A percentile compares a stretch with the other conserved stretches of the same genome.
phyloP scores from a whole-genome alignment of 108 stramenopile genomes.

The Epipyxis sp. region DNA sequence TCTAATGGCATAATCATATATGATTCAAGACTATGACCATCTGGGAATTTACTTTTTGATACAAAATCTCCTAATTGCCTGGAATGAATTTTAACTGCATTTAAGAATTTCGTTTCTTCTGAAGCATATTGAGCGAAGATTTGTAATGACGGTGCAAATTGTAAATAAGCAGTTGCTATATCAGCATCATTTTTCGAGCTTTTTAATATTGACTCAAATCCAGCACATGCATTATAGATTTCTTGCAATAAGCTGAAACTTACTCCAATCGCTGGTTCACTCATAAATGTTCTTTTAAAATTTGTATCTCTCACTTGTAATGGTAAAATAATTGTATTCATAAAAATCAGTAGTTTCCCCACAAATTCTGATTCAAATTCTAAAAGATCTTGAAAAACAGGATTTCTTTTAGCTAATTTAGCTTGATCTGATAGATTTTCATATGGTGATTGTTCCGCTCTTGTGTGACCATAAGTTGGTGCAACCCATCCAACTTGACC shows the following conservation, averaged over 20 bases:
- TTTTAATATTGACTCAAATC: neutral
- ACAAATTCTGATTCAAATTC: neutral
- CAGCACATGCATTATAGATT: neutral
- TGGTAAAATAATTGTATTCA: neutral
- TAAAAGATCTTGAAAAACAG: neutral
- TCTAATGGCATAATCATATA: slow-evolving; percentile 5
- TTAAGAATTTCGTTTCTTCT: slow-evolving; percentile 1
- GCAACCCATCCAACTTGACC: slow-evolving; percentile 14
- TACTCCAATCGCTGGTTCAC: slow-evolving; percentile 1
- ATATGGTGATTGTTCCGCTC: slow-evolving; percentile 6
- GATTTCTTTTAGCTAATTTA: neutral
- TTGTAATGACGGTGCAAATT: slow-evolving; percentile 28
- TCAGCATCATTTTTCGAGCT: neutral
- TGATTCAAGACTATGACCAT: neutral
- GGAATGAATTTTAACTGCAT: slow-evolving; percentile 12
- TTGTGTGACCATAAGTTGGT: neutral
- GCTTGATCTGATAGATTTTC: neutral
- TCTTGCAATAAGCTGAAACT: neutral
- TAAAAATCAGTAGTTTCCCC: neutral
- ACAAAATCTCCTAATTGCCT: neutral
- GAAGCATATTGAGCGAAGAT: slow-evolving; percentile 24
- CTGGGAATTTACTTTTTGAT: neutral
- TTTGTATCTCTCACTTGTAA: neutral
- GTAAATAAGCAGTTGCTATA: neutral
- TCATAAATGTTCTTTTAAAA: slow-evolving; percentile 7